Evolutionary conservation across 106 monocot genomes (phyloP), one percentile per base, ranked within the genome.

Genomic region (Dendrobium officinale): DNA sequence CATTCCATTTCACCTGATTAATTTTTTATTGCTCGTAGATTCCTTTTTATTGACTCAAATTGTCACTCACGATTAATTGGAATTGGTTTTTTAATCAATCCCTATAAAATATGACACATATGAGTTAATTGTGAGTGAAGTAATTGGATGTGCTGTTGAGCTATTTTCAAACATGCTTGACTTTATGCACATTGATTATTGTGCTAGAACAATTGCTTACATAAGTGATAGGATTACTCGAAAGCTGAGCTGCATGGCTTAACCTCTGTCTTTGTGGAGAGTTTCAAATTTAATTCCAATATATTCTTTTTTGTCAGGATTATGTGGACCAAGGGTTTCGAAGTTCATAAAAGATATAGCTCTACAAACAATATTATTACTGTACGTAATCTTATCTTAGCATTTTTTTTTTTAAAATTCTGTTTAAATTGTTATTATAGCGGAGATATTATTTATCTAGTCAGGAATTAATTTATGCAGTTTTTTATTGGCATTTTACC

Each of bases 281-380:
- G 22, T 17, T 77, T 40, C 13, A 9, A 58, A 58, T 37, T 17
- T 78, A 37, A 26, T 54, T 80, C 74, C 44, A 26, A 33, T 66
- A 15, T 86, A 67, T 80, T 47, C 42, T 80, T 79, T 83, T 22
- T 26, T 84, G 49, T 8, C 79, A 96, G 96, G 85, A 88, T 97
- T 56, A 92, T 89, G 80, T 97, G 96, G 96, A 97, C 94, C 84
- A 85, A 79, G 26, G 96, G 94, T 42, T 88, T 86, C 26, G 77
- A 86, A 54, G 82, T 97, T 80, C 87, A 92, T 73, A 97, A 91
- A 81, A 94, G 90, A 87, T 94, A 81, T 72, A 89, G 80, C n/a
- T 85, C 83, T 41, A 78, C 90, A 22, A 89, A 80, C 82, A 83
- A 92, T 26, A 77, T 97, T 67, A 24, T 94, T 19, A 94, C 88